phyloP scores from a whole-genome alignment of 2,329 filamentous ascomycete genomes.

The Mycosphaerelloides madeirae region DNA sequence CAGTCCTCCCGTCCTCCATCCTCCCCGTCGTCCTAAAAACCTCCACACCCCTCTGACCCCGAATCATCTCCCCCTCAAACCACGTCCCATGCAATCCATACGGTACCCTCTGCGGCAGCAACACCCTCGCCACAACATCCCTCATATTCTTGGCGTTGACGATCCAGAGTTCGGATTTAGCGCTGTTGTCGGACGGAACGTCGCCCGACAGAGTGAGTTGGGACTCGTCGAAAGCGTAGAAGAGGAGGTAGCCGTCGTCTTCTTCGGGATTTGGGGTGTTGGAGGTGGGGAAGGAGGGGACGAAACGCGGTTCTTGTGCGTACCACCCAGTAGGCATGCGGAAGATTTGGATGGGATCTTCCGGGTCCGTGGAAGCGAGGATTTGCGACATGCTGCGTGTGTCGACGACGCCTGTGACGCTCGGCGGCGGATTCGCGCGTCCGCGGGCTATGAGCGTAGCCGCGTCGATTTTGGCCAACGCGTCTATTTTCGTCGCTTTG shows the following conservation, averaged over 20 bases:
- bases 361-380: slow-evolving; percentile 38
- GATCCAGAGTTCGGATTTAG: slow-evolving; percentile 61
- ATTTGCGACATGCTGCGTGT: slow-evolving; percentile 52
- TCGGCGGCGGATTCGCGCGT: slow-evolving; percentile 28
- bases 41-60: slow-evolving; percentile 42
- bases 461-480: slow-evolving; percentile 59
- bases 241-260: slow-evolving; percentile 64
- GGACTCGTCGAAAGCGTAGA: slow-evolving; percentile 65
- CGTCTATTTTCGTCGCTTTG: slow-evolving; percentile 62
- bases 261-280: slow-evolving; percentile 47
- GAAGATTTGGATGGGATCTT: slow-evolving; percentile 56
- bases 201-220: slow-evolving; percentile 45
- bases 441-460: slow-evolving; percentile 51
- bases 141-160: slow-evolving; percentile 61
- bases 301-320: slow-evolving; percentile 64
- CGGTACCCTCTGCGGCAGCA: slow-evolving; percentile 61
- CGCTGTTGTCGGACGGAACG: slow-evolving; percentile 31
- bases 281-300: slow-evolving; percentile 34
- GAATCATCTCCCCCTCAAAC: slow-evolving; percentile 53
- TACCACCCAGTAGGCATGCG: slow-evolving; percentile 57
- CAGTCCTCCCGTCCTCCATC: slow-evolving; percentile 10
- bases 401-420: slow-evolving; percentile 60
- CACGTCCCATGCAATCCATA: slow-evolving; percentile 64
- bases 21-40: slow-evolving; percentile 26
- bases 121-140: slow-evolving; percentile 54